These are phyloP conservation scores for Hamamelis virginiana DNA, from an alignment of 164 flowering plant species.

Conservation along the genomic window DNA sequence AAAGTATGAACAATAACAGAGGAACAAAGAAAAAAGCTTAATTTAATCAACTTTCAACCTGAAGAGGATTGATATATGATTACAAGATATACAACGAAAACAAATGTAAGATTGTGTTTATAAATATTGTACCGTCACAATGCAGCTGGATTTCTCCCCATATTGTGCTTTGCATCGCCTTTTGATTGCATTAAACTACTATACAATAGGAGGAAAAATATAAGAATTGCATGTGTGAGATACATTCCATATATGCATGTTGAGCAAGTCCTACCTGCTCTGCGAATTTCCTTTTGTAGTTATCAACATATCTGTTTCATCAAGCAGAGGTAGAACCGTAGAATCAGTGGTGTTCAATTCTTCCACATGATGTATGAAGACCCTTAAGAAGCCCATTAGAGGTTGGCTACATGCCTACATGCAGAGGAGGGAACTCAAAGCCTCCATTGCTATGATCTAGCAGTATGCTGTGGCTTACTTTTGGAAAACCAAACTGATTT, in stretches of 20 bases:
- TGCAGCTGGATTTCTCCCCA: slow-evolving; percentile 52
- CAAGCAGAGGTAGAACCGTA: slow-evolving; percentile 20
- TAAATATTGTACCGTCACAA: slow-evolving; percentile 73
- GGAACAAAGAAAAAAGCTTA: neutral
- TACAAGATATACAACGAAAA: neutral
- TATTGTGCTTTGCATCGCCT: slow-evolving; percentile 40
- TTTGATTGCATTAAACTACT: slow-evolving; percentile 76
- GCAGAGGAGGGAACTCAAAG: neutral
- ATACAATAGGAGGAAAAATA: neutral
- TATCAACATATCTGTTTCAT: slow-evolving; percentile 57
- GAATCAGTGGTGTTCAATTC: slow-evolving; percentile 29
- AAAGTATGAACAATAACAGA: neutral
- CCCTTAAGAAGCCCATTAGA: neutral
- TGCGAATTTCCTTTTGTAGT: too few species aligned
- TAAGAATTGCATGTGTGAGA: too few species aligned
- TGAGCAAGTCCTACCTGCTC: slow-evolving; percentile 56
- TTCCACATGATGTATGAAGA: too few species aligned
- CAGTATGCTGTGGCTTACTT: neutral
- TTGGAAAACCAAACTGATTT: neutral
- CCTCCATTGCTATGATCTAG: neutral
- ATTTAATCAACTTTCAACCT: neutral
- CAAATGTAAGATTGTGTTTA: slow-evolving; percentile 5
- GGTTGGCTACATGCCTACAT: neutral
- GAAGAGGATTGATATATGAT: neutral
- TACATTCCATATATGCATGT: too few species aligned